Evolutionary conservation across 495 filamentous ascomycete genomes (phyloP).

Genomic region (Daldinia caldariorum): DNA sequence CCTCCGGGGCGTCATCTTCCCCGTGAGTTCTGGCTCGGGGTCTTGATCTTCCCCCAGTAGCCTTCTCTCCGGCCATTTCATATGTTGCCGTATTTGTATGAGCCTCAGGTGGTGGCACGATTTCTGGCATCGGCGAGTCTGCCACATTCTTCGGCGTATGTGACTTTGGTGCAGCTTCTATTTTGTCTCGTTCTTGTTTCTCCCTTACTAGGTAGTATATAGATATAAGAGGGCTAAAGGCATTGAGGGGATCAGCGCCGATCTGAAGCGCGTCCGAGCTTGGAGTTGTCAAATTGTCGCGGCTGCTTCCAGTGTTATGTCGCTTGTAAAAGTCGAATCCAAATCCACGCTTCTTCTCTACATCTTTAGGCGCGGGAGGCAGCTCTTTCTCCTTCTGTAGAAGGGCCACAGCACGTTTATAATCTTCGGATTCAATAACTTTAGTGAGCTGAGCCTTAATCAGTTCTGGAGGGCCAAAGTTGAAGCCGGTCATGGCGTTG

Average conservation of each 20-base stretch:
- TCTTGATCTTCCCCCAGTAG: slow-evolving; percentile 79
- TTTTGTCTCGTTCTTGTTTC: slow-evolving; percentile 84
- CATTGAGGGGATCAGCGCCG: slow-evolving; percentile 90
- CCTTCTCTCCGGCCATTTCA: slow-evolving; percentile 82
- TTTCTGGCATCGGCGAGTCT: slow-evolving; percentile 65
- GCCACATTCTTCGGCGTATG: slow-evolving; percentile 64
- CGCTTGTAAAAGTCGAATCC: slow-evolving; percentile 98
- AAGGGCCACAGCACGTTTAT: slow-evolving; percentile 78
- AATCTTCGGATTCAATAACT: slow-evolving; percentile 88
- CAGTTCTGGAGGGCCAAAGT: slow-evolving; percentile 87
- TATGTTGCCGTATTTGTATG: slow-evolving; percentile 86
- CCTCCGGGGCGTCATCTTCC: slow-evolving; percentile 87
- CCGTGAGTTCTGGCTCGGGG: slow-evolving; percentile 93
- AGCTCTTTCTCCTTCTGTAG: slow-evolving; percentile 70
- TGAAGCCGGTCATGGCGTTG: slow-evolving; percentile 95
- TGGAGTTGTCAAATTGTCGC: slow-evolving; percentile 86
- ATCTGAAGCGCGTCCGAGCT: slow-evolving; percentile 85
- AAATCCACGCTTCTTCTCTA: slow-evolving; percentile 86
- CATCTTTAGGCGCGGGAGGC: slow-evolving; percentile 67
- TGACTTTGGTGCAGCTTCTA: slow-evolving; percentile 68
- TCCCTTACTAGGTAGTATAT: slow-evolving; percentile 96
- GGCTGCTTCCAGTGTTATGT: slow-evolving; percentile 84
- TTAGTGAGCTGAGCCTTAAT: slow-evolving; percentile 85
- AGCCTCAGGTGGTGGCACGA: slow-evolving; percentile 84
- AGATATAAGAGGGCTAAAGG: slow-evolving; percentile 90